A percentile compares a stretch with the other conserved stretches of the same genome.
phyloP scores from a whole-genome alignment of 2,329 filamentous ascomycete genomes.

The Bipolaris cookei region DNA sequence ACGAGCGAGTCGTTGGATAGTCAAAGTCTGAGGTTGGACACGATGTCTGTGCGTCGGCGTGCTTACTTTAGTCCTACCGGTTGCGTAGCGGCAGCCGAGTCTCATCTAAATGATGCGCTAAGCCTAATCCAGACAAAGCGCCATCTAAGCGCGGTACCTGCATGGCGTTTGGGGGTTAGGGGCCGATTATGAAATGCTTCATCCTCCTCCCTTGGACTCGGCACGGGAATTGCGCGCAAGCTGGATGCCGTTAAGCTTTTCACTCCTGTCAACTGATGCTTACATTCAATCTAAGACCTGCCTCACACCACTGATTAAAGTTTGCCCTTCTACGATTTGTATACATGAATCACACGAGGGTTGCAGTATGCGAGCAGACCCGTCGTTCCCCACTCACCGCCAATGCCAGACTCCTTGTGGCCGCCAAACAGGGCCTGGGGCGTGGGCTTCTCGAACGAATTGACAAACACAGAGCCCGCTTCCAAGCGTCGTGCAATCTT shows the following conservation, averaged over 20 bases:
- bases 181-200: constrained; percentile 6
- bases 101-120: constrained; percentile 6
- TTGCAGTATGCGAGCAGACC: constrained; percentile 57
- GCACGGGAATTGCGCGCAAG: neutral
- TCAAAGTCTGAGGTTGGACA: neutral
- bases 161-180: neutral
- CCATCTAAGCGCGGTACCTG: constrained; percentile 1
- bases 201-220: constrained; percentile 2
- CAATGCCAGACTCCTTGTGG: constrained; percentile 79
- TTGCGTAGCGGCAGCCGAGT: constrained; percentile 9
- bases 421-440: constrained; percentile 69
- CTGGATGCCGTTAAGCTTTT: constrained; percentile 3
- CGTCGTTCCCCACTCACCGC: constrained; percentile 65
- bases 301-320: neutral
- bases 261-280: constrained; percentile 4
- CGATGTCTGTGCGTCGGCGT: neutral
- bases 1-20: neutral
- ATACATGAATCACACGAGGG: constrained; percentile 55
- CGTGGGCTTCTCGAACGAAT: constrained; percentile 57
- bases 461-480: constrained; percentile 64
- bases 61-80: neutral
- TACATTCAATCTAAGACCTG: constrained; percentile 1
- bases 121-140: constrained; percentile 2
- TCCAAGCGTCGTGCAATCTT: constrained; percentile 57
- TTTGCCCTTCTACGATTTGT: constrained; percentile 42